Base-by-base conservation (phyloP, 2,329 filamentous ascomycete species). In the Trichoderma sp. region DNA sequence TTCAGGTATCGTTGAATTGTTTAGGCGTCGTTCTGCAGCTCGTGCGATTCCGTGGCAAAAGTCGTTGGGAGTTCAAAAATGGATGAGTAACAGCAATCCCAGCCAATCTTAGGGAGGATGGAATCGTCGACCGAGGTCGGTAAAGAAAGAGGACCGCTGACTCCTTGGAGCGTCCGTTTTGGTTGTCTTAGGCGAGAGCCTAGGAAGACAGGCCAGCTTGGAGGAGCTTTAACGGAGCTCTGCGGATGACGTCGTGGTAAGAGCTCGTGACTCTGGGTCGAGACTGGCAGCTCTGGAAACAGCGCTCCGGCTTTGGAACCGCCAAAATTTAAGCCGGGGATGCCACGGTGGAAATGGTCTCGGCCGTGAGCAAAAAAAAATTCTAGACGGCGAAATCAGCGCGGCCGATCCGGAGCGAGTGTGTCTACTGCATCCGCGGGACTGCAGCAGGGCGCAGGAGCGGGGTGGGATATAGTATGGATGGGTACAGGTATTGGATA, bases 121-220 rank as follows among this genome's bases (percentile, higher is more conserved):
- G 79, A 87, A 86, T 77, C 88, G 82, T 82, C 86, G 82, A 82
- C 89, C 85, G 81, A 87, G 83, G 80, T 85, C 81, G 85, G 87
- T 87, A 82, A 88, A 85, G 81, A 87, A 81, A 82, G 87, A 84
- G 81, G 81, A 83, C 81, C 83, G 83, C 80, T 81, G 84, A 85
- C 82, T 82, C 84, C 85, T 85, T 85, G 83, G 84, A 79, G 83
- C 83, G 84, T 87, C 87, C 88, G 88, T 89, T 83, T 86, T 88
- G 83, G 82, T 82, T 80, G 82, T 82, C 83, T 82, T 80, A 78
- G 81, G 79, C 80, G 79, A 81, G 79, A 78, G 78, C 78, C 79
- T 79, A 71, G 74, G 75, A 74, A 62, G 75, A 74, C 75, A 45
- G 77, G 74, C 74, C 71, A 73, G 72, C 74, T 76, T 76, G 76